Base-by-base conservation (phyloP, 495 filamentous ascomycete genomes). In the Penicillium paradoxum region DNA sequence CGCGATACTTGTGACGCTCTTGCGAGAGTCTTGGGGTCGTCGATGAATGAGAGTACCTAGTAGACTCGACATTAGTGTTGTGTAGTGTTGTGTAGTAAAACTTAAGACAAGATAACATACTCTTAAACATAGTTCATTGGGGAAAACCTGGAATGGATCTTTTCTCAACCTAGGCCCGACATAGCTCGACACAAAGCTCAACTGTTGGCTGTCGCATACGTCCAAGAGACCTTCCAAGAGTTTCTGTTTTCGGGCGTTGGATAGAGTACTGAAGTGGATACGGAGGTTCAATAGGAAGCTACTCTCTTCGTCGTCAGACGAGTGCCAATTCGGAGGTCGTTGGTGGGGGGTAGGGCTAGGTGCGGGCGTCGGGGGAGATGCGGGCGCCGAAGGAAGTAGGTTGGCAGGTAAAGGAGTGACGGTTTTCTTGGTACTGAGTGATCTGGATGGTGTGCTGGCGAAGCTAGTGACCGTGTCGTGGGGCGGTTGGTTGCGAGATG, bases 101-200 rank as follows among this genome's bases (percentile, higher is more conserved):
- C 21, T 11, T 18, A 43, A n/a, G n/a, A 37, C 33, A 18, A 57
- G n/a, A 32, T 19, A 39, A 15, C 80, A 64, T 79, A 95, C 90
- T 58, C 89, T 79, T 53, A 97, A 76, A 64, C 91, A 97, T 34
- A 98, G 70, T 67, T 98, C 93, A 67, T 91, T 90, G 6, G 93
- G 93, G 41, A 97, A 78, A 27, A 83, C 84, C 39, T 80, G 84
- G 54, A 98, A 97, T 0, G 93, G 93, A 72, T 98, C 93, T 66
- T 96, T 96, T 70, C 96, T 95, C 53, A 98, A 74, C 42, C 91
- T 76, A 32, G 93, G 93, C 56, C 87, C 87, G 48, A 98, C 91
- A 64, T 93, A 91, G 58, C 91, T 88, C 48, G 91, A 88, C 15
- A 98, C 88, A 64, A 97, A 97, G 68, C 90, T 95, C 53, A 98